Evolutionary conservation across 169 alveolate genomes (phyloP), one percentile per base, ranked within the genome.

Genomic region (Sarcocystis neurona): DNA sequence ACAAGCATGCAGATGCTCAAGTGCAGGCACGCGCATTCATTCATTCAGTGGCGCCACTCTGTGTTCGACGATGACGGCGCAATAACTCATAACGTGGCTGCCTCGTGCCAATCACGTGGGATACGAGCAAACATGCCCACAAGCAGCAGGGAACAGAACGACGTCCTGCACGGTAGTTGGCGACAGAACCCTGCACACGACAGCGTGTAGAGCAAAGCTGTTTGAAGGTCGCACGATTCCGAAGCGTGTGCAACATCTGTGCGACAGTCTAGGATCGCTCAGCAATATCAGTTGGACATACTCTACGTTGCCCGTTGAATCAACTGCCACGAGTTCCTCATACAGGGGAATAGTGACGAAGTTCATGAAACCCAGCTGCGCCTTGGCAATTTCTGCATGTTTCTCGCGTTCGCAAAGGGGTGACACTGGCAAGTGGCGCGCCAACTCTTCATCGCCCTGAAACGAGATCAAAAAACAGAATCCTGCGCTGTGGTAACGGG

Each of bases 391-490:
- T 79, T 94, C 94, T 79, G 90, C 94, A 37, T 96, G 94, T 43
- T 96, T 91, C 18, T 94, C 95, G 82, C 97, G 92, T 86, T 96
- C 97, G 92, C 98, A 96, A 74, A 95, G 92, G 85, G 96, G 95
- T 23, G 97, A 93, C 37, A 96, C 93, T 23, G 96, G 96, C 48
- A 95, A 90, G 8, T 94, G 93, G 41, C 88, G 80, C 32, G 92
- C 92, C 72, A 92, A 93, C 60, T 96, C 98, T 30, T 72, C 82
- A 1, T 72, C 82, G 2, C 82, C 82, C 82, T 72, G 82, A 18
- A 72, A 32, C 0, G 23, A n/a, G n/a, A n/a, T n/a, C n/a, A n/a
- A n/a, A n/a, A n/a, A n/a, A n/a, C n/a, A n/a, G n/a, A n/a, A n/a
- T n/a, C n/a, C n/a, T n/a, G n/a, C n/a, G n/a, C n/a, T n/a, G n/a